Evolutionary conservation across 345 rosid genomes (phyloP).

Genomic region (Moringa oleifera): DNA sequence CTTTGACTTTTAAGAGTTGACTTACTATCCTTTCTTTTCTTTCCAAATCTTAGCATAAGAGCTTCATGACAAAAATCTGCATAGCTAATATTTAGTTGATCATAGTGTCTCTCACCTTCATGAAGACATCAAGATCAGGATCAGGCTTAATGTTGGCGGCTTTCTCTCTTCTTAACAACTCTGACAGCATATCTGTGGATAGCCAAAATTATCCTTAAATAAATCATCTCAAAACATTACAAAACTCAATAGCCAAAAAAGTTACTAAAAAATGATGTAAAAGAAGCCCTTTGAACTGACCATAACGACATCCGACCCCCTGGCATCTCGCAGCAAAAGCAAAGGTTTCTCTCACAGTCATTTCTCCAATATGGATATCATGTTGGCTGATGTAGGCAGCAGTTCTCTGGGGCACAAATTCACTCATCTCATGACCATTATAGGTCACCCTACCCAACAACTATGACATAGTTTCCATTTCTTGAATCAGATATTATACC

Average conservation of each 20-base stretch:
- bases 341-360: slow-evolving; percentile 66
- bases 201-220: neutral
- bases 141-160: slow-evolving; percentile 77
- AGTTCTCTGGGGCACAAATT: slow-evolving; percentile 55
- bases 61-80: too few species aligned
- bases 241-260: too few species aligned
- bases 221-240: neutral
- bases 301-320: slow-evolving; percentile 54
- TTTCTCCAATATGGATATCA: slow-evolving; percentile 56
- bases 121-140: slow-evolving; percentile 70
- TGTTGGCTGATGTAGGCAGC: slow-evolving; percentile 58
- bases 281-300: slow-evolving; percentile 18
- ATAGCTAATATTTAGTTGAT: neutral
- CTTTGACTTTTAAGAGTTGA: too few species aligned
- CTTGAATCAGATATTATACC: neutral
- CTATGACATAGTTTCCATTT: neutral
- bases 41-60: too few species aligned
- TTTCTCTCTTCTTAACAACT: slow-evolving; percentile 75
- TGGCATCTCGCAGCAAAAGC: slow-evolving; percentile 64
- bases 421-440: slow-evolving; percentile 61
- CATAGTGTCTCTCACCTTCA: slow-evolving; percentile 42
- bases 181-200: slow-evolving; percentile 54
- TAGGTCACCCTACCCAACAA: slow-evolving; percentile 43
- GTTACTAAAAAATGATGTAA: too few species aligned
- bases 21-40: too few species aligned